Percentiles rank a stretch among this genome's conserved stretches.
Conservation (phyloP, 768 basidiomycete genomes). For the Gloeostereum incarnatum region DNA sequence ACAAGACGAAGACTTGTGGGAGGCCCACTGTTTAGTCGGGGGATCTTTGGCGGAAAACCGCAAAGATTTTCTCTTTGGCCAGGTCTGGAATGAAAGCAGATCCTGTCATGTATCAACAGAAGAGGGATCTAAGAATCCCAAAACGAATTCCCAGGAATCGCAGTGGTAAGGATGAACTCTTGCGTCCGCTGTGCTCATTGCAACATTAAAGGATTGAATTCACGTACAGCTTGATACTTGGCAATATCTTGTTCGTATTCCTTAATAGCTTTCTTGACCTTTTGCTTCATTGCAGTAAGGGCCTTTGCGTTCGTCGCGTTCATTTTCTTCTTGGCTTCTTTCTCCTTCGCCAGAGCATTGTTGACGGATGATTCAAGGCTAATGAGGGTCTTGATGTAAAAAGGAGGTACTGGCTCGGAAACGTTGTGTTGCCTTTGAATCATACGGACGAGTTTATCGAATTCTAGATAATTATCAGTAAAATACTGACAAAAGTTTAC, state of each 20-base stretch:
- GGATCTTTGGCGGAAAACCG: no score
- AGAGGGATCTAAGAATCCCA: no score
- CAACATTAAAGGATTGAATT: no score
- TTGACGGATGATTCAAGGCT: conserved; percentile 73
- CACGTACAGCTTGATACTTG: conserved; percentile 66
- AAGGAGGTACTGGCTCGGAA: conserved; percentile 79
- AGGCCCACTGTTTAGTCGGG: no score
- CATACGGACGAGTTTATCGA: conserved; percentile 91
- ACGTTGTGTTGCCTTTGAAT: conserved; percentile 81
- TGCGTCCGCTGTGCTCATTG: no score
- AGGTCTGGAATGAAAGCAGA: no score
- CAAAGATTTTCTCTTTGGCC: no score
- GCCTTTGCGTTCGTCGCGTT: conserved; percentile 91
- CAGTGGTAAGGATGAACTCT: neutral
- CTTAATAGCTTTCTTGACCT: conserved; percentile 83
- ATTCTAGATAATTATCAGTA: conserved; percentile 46
- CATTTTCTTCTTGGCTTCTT: conserved; percentile 94
- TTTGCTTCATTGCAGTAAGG: conserved; percentile 96
- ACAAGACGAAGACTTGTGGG: no score
- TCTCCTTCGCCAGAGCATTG: conserved; percentile 71
- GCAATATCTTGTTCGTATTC: conserved; percentile 80
- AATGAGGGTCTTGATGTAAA: conserved; percentile 69
- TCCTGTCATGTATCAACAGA: no score
- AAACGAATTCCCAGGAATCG: no score
- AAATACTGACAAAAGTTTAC: neutral